phyloP scores from a whole-genome alignment of 495 filamentous ascomycete species.

The Annulohypoxylon stygium region DNA sequence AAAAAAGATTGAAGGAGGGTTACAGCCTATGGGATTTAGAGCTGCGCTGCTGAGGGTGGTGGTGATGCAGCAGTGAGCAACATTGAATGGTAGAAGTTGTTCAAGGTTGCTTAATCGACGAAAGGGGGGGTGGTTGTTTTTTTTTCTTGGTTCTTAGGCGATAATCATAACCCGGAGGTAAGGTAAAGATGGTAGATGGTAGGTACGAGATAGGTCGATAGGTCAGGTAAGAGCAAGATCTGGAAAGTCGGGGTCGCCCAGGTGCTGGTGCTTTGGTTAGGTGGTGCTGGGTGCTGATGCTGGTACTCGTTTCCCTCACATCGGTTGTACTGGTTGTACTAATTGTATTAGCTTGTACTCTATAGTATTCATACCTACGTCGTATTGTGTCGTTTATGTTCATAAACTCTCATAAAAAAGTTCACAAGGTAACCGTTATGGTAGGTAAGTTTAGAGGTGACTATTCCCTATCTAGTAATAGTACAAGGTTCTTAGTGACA shows the following conservation, averaged over 20 bases:
- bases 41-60: conserved; percentile 24
- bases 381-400: conserved; percentile 24
- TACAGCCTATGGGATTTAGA: conserved; percentile 45
- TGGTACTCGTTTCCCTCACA: conserved; percentile 32
- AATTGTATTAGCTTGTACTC: conserved; percentile 24
- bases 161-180: conserved; percentile 18
- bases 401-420: conserved; percentile 4
- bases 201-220: conserved; percentile 15
- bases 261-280: neutral
- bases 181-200: conserved; percentile 20
- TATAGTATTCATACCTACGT: conserved; percentile 2
- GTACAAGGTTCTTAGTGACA: conserved; percentile 22
- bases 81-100: conserved; percentile 1
- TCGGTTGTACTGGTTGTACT: conserved; percentile 30
- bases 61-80: conserved; percentile 1
- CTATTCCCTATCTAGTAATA: conserved; percentile 34
- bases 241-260: conserved; percentile 36
- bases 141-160: conserved; percentile 1
- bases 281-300: neutral
- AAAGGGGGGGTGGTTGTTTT: conserved; percentile 18
- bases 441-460: conserved; percentile 3
- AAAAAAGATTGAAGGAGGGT: conserved; percentile 21
- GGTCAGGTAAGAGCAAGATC: conserved; percentile 24
- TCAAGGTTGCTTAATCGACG: conserved; percentile 36
- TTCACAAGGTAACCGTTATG: conserved; percentile 37